Evolutionary conservation across 208 protist species (phyloP), one percentile per base, ranked within the genome.

Genomic region (Trypanosoma lewisi): DNA sequence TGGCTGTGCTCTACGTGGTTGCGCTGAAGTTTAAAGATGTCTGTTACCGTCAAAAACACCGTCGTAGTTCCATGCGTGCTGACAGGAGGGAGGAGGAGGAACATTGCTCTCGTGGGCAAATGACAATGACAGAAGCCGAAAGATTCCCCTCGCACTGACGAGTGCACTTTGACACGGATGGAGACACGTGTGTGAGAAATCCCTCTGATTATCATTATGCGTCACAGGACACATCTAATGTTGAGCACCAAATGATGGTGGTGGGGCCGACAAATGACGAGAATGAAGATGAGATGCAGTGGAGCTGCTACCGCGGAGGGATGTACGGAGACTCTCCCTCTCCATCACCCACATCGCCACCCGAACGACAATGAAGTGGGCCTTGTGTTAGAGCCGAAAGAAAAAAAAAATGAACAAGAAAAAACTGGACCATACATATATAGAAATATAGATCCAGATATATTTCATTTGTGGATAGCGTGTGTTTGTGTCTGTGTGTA

Each of bases 1-100:
- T 75, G 14, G 36, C 63, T 28, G 42, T 47, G 5, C 6, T 75
- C 0, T 82, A 82, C 59, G 25, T 71, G 1, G 25, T 60, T 17
- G 34, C 67, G n/a, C 21, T 82, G 14, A 33, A 28, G 34, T 7
- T 58, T 42, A 37, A 37, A 5, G 61, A 67, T 41, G 1, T 45
- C 14, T 56, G 14, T 28, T 65, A 65, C 21, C 45, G 23, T 9
- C 30, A n/a, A 19, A 28, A 65, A 27, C 30, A 65, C 21, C 8
- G 31, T 36, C 56, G 41, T n/a, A 6, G 44, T 50, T 8, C 12
- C 30, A 16, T 4, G 25, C n/a, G 23, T 17, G 14, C n/a, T n/a
- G n/a, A n/a, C n/a, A n/a, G n/a, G n/a, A n/a, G n/a, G n/a, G n/a
- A n/a, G n/a, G n/a, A 59, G 2, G 54, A 19, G 28, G 28, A 2